Evolutionary conservation across 306 rosid species (phyloP).

Genomic region (Mimosa bimucronata): DNA sequence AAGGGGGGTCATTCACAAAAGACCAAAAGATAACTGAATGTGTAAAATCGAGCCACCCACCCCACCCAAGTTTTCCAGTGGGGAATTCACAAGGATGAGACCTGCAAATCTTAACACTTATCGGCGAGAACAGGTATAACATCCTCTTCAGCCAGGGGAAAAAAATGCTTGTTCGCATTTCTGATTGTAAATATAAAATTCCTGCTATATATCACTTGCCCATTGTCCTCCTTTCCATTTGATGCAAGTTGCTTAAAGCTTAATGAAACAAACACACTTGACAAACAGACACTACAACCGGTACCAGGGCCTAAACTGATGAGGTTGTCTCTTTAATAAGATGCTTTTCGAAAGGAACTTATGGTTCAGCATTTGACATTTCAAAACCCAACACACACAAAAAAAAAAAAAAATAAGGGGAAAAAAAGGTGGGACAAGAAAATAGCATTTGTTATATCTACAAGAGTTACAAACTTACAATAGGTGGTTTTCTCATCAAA

Average conservation of each 20-base stretch:
- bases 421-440: not conserved
- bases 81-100: not conserved
- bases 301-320: not conserved
- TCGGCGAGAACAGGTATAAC: not conserved
- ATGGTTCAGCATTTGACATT: not conserved
- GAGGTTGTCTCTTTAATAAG: not conserved
- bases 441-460: not conserved
- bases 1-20: not conserved
- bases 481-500: not conserved
- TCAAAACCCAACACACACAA: not conserved
- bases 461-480: not conserved
- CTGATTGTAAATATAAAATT: not conserved
- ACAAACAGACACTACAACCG: not conserved
- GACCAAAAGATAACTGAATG: not conserved
- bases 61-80: not conserved
- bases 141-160: not conserved
- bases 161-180: not conserved
- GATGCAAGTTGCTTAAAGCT: not conserved
- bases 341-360: not conserved
- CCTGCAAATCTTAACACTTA: not conserved
- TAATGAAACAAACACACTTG: not conserved
- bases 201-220: not conserved
- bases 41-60: not conserved
- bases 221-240: not conserved
- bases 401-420: not conserved